Evolutionary conservation across 2,329 filamentous ascomycete genomes (phyloP), one percentile per base, ranked within the genome.

Genomic region (Thelonectria olida): DNA sequence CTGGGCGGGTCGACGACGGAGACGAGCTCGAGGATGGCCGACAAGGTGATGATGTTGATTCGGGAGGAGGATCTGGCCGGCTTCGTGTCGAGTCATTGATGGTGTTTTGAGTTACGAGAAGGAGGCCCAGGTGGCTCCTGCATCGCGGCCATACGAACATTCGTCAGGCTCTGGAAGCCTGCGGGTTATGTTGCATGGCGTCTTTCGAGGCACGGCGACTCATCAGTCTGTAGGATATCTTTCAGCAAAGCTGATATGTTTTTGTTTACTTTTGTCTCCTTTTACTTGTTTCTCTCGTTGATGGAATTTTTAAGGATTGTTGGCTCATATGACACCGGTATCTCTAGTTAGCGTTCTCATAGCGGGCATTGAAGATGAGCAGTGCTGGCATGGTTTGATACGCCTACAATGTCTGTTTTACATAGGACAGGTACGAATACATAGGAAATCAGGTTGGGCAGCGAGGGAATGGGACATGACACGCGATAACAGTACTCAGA

Each of bases 11-110:
- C 69, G 17, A 78, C 76, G 8, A 76, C 77, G 10, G 72, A 77
- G 48, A 79, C 73, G 42, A 79, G 68, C 53, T 77, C 77, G 28
- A 73, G 72, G 34, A 68, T 83, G 74, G 78, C 76, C 10, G 74
- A 79, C 31, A 77, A 79, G 71, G 73, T 79, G 67, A 82, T 84
- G 62, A 54, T 80, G 50, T 73, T 84, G 70, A 76, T 84, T 5
- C 64, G 73, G 38, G 81, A 84, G 71, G 72, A 75, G 15, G 76
- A 79, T n/a, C 61, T 84, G 50, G 75, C 76, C 19, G 67, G 66
- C 17, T 75, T 80, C 42, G 59, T 67, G 23, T 66, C 64, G 17
- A 64, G 58, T n/a, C 62, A 67, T 55, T 67, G 47, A 62, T n/a
- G 19, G 52, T 34, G 50, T 59, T 41, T 54, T 27, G 36, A 47